Evolutionary conservation across 345 rosid species (phyloP).

Genomic region (Rhizophora mangle): DNA sequence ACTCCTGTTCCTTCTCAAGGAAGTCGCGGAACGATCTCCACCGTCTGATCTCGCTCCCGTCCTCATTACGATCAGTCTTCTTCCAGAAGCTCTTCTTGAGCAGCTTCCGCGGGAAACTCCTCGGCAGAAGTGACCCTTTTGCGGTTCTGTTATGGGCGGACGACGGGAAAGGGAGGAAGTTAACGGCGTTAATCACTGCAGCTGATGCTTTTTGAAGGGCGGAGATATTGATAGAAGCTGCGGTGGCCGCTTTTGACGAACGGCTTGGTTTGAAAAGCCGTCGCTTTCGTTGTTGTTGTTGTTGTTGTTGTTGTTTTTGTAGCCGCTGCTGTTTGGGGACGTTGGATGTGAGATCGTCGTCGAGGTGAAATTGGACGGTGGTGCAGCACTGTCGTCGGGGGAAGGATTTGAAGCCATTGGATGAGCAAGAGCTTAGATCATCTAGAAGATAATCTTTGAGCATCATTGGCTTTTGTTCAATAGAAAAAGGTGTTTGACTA

Average conservation of each 20-base stretch:
- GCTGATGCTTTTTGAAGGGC: slow-evolving; percentile 59
- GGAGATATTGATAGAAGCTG: slow-evolving; percentile 35
- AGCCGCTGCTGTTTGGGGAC: not conserved
- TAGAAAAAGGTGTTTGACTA: slow-evolving; percentile 17
- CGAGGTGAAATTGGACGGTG: slow-evolving; percentile 63
- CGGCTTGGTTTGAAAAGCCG: slow-evolving; percentile 27
- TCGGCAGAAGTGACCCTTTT: slow-evolving; percentile 21
- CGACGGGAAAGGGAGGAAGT: slow-evolving; percentile 48
- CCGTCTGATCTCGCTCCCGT: slow-evolving; percentile 34
- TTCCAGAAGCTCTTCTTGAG: slow-evolving; percentile 53
- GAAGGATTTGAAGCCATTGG: slow-evolving; percentile 81
- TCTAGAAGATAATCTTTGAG: slow-evolving; percentile 74
- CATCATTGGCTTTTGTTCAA: slow-evolving; percentile 42
- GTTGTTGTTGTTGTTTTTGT: slow-evolving; percentile 5
- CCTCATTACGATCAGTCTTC: slow-evolving; percentile 13
- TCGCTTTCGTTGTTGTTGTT: not conserved
- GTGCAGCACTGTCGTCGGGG: slow-evolving; percentile 71
- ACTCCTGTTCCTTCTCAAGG: slow-evolving; percentile 39
- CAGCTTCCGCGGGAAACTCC: slow-evolving; percentile 52
- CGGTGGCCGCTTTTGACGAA: slow-evolving; percentile 27
- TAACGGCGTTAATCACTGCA: slow-evolving; percentile 61
- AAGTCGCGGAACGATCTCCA: slow-evolving; percentile 49
- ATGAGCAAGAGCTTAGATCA: slow-evolving; percentile 84
- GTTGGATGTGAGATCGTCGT: slow-evolving; percentile 48
- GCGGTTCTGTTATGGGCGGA: slow-evolving; percentile 17